Evolutionary conservation across 129 eudicot species (phyloP), one percentile per base, ranked within the genome.

Genomic region (Logfia minima): DNA sequence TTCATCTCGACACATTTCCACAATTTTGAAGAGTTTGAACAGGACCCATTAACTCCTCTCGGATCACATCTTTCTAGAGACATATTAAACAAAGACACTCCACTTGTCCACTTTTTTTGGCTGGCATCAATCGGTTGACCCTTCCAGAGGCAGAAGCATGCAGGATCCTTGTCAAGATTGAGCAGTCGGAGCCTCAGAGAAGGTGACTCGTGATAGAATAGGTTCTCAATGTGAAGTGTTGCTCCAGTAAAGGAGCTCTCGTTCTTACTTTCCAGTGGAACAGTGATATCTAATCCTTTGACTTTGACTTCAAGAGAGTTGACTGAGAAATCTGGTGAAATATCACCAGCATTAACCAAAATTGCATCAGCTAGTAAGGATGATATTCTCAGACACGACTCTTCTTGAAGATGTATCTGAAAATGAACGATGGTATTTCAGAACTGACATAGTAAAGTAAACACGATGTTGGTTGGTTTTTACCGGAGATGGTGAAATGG

Each of bases 361-460:
- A 94, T 82, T 67, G 97, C 99, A 83, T 94, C 97, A 77, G 94
- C 93, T 84, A 94, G 80, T 48, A 94, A 87, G 19, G 99, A 94
- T 62, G 87, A 77, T 84, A 94, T 89, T 84, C 97, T 91, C 80
- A 94, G 73, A 82, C 97, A 94, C 69, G 99, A 94, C 80, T 89
- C 99, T 80, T 94, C 97, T 84, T 91, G 99, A 86, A 94, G 97
- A 86, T 91, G 90, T 68, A 94, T 86, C 99, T 94, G 96, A 56
- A 80, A 77, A 74, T 37, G 73, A 62, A 77, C 39, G 31, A 51
- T 59, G 39, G 67, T 53, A 65, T 56, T 76, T 74, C 66, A 60
- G 79, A 75, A 77, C 35, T 51, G 72, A 61, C 39, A 29, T 52
- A 69, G 79, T 65, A 48, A 65, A 39, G 52, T 72, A 19, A 75